A percentile compares a stretch with the other conserved stretches of the same genome.
These are phyloP conservation scores for Chrysanthemum seticuspe DNA, from an alignment of 129 eudicot genomes.

Conservation along the genomic window DNA sequence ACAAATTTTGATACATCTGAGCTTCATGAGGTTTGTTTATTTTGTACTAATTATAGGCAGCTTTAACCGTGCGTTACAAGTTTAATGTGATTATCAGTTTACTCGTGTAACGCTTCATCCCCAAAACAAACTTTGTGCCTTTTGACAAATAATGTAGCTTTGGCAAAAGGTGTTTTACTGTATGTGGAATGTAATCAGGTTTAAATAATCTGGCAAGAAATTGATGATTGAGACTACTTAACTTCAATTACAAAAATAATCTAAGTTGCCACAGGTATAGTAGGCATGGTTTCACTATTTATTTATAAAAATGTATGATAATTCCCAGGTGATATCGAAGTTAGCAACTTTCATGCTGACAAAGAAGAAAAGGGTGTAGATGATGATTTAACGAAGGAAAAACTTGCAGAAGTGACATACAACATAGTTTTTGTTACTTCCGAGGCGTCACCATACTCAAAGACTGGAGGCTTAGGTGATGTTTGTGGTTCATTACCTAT, in stretches of 20 bases:
- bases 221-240: not conserved
- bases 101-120: not conserved
- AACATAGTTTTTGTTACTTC: constrained; percentile 76
- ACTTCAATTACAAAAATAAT: not conserved
- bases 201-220: not conserved
- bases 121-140: not conserved
- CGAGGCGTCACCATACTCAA: constrained; percentile 92
- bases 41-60: not conserved
- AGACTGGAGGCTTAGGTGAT: constrained; percentile 95
- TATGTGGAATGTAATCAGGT: not conserved
- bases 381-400: constrained; percentile 17
- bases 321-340: constrained; percentile 13
- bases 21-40: not conserved
- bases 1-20: too few species aligned
- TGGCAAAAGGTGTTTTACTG: too few species aligned
- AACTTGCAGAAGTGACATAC: constrained; percentile 28
- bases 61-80: too few species aligned
- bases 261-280: not conserved
- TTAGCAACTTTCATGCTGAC: constrained; percentile 21
- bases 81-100: constrained; percentile 6
- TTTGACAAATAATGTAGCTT: not conserved
- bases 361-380: constrained; percentile 32
- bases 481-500: constrained; percentile 96
- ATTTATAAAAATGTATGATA: not conserved
- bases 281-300: too few species aligned